Percentiles rank a stretch among this genome's conserved stretches.
Conservation (phyloP, 495 filamentous ascomycete species). For the Lophiotrema nucula region DNA sequence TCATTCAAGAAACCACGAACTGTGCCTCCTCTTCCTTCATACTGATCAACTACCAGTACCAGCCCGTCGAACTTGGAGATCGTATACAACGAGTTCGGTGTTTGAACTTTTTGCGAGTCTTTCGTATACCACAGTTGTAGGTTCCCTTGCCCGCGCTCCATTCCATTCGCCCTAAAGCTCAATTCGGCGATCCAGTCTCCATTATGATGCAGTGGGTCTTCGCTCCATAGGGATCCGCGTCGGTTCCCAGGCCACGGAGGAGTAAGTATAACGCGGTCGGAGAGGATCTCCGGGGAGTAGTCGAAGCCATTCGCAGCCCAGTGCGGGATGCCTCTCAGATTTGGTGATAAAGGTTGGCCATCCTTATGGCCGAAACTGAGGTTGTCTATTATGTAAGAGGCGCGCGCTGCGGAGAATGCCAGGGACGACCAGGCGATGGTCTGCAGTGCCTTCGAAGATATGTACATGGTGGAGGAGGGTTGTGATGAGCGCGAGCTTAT, state of each 20-base stretch:
- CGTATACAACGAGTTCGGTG: constrained; percentile 76
- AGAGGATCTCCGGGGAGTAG: constrained; percentile 70
- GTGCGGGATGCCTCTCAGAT: constrained; percentile 55
- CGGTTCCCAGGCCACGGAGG: constrained; percentile 84
- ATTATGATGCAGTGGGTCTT: constrained; percentile 41
- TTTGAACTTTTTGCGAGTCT: constrained; percentile 63
- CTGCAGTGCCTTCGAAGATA: constrained; percentile 18
- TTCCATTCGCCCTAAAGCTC: constrained; percentile 82
- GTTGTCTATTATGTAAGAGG: constrained; percentile 62
- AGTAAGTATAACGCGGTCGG: constrained; percentile 88
- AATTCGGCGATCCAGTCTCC: constrained; percentile 75
- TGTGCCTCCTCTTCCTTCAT: constrained; percentile 69
- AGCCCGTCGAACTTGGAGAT: constrained; percentile 81
- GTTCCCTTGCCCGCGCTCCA: constrained; percentile 82
- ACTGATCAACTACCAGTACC: constrained; percentile 80
- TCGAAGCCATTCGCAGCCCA: constrained; percentile 71
- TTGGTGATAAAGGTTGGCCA: constrained; percentile 54
- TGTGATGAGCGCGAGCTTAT: not conserved
- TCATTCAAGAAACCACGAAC: constrained; percentile 94
- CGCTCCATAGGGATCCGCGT: constrained; percentile 78
- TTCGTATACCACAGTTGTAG: constrained; percentile 90
- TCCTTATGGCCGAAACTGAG: constrained; percentile 74
- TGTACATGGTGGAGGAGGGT: constrained; percentile 29
- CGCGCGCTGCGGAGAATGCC: constrained; percentile 53
- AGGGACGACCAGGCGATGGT: constrained; percentile 46